Base-by-base conservation (phyloP, 495 filamentous ascomycete species). In the Hypoxylon lenormandii region DNA sequence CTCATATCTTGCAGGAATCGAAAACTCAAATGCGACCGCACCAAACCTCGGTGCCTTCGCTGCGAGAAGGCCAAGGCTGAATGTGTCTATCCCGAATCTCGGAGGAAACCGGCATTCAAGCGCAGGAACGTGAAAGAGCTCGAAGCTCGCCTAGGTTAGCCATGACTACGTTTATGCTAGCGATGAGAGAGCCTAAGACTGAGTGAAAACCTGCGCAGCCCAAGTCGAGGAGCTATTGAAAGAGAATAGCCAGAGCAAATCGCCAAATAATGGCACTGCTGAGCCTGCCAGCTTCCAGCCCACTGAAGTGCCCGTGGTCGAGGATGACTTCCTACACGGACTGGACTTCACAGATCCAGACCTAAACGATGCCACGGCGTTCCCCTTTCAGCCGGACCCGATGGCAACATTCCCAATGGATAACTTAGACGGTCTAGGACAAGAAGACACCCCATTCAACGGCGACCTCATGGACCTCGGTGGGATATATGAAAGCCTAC, bases 91-190 rank as follows among this genome's bases (percentile, higher is more conserved):
- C 92, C 93, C 72, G 92, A 94, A 76, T 89, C 90, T 49, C 85
- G 92, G 68, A 88, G 90, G 80, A 96, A 94, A 80, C 93, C 92
- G 60, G 90, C 92, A 22, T 91, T 91, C n/a, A 96, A 94, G 81
- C 82, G 92, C 67, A 87, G 90, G 59, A 95, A 94, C 80, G 92
- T 94, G 65, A 93, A 89, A 80, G 90, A 92, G 73, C 80, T 96
- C 63, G 92, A 96, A 77, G 91, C 91, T 48, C 82, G 92, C 59
- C 78, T 96, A 72, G 89, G 91, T 33, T 92, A 86, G 51, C 48
- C 61, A 49, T 40, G 33, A 12, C 43, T 7, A 33, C 3, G 40
- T 53, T 19, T 19, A 36, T 6, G 16, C 38, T 28, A 18, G 7
- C 10, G 19, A 46, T 42, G 16, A 11, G 18, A 26, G 16, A 26